Evolutionary conservation across 805 yeast species (phyloP), one percentile per base, ranked within the genome.

Genomic region (Saccharomycopsis capsularis): DNA sequence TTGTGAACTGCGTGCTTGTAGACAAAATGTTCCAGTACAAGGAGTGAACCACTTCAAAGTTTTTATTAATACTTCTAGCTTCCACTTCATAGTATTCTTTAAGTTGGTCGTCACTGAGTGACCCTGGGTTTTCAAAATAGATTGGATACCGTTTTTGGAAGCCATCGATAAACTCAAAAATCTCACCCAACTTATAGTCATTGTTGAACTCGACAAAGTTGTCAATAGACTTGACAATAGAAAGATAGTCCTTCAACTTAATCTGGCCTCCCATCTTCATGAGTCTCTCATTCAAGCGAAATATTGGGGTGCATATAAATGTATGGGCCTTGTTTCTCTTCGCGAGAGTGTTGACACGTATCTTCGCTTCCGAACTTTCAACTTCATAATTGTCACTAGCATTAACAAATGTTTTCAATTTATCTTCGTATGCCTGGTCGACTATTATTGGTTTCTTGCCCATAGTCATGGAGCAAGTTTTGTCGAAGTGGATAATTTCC

Each of bases 1-100:
- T 41, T 3, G 53, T 30, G 24, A 52, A 46, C 44, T 46, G 51
- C 7, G 40, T 16, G n/a, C 46, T 34, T 11, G 19, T 16, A 4
- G 51, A 37, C 19, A 23, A 23, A 4, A 50, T 47, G 58, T 61
- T 35, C 63, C 69, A 47, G 65, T 16, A 42, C 21, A 47, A 38
- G 9, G 54, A 43, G 22, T 45, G 29, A 11, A 38, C 38, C 19
- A 50, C 40, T 24, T 51, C 52, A 36, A 44, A 50, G 13, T 36
- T 37, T 37, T 53, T 53, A 43, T 39, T 46, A 19, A 40, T 42
- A 37, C 49, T 46, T 34, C 40, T 32, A 15, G 19, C 21, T 9
- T 53, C 54, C 3, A 50, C 27, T 9, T 40, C 46, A 37, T 23
- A 30, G 40, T 42, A 50, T 27, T 44, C 27, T 13, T 30, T 11